Percentiles rank a stretch among this genome's conserved stretches.
phyloP scores from a whole-genome alignment of 108 stramenopile species.

The Pseudonitzschia pungens region DNA sequence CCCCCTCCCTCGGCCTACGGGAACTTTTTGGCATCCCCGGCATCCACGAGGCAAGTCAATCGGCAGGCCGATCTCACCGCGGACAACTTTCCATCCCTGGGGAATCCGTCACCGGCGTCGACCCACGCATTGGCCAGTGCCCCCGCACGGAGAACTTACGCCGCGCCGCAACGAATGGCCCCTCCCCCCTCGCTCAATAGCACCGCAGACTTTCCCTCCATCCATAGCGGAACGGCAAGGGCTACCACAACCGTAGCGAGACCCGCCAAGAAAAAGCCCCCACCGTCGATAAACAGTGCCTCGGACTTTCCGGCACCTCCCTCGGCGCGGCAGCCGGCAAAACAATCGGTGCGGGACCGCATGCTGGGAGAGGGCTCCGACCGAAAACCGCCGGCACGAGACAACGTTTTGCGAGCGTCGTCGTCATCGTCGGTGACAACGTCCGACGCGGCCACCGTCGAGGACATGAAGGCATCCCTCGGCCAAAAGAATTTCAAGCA shows the following conservation, averaged over 20 bases:
- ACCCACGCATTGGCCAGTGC: background rate
- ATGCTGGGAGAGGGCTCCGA: slow-evolving; percentile 8
- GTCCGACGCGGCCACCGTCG: slow-evolving; percentile 47
- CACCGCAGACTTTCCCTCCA: slow-evolving; percentile 28
- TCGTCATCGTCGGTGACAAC: slow-evolving; percentile 7
- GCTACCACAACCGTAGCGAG: background rate
- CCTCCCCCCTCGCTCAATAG: slow-evolving; percentile 25
- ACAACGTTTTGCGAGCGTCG: slow-evolving; percentile 50
- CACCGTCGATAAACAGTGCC: slow-evolving; percentile 38
- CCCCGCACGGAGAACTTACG: background rate
- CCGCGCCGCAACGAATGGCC: slow-evolving; percentile 3
- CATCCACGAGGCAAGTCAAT: slow-evolving; percentile 6
- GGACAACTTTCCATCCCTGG: slow-evolving; percentile 62
- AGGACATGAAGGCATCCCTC: slow-evolving; percentile 68
- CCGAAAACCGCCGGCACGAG: slow-evolving; percentile 39
- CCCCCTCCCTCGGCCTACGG: background rate
- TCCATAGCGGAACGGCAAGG: background rate
- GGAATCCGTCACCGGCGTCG: background rate
- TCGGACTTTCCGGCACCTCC: slow-evolving; percentile 53
- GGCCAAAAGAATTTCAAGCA: slow-evolving; percentile 75
- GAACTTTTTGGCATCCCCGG: slow-evolving; percentile 13
- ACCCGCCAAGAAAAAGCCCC: slow-evolving; percentile 12
- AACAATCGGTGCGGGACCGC: slow-evolving; percentile 23
- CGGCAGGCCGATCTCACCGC: slow-evolving; percentile 28
- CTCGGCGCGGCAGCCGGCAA: slow-evolving; percentile 30